Percentiles rank a stretch among this genome's conserved stretches.
These are phyloP conservation scores for Borovskyia barvae DNA, from an alignment of 208 protist species.

Conservation along the genomic window DNA sequence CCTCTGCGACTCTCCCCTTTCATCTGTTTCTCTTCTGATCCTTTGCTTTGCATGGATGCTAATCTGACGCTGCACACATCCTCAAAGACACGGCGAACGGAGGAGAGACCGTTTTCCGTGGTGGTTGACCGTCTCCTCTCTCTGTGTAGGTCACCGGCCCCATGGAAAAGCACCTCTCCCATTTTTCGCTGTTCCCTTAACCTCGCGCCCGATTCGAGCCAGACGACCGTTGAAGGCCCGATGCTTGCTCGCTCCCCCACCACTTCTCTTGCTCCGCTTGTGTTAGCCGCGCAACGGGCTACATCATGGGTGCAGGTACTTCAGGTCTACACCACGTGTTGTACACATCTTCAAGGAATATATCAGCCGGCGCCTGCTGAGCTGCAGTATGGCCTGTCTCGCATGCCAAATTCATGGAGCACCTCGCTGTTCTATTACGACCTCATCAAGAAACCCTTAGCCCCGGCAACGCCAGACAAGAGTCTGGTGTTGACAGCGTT, in stretches of 20 bases:
- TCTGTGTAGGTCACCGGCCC: no score
- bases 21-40: no score
- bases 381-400: conserved; percentile 54
- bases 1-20: no score
- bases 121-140: no score
- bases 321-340: conserved; percentile 40
- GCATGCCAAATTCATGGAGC: conserved; percentile 66
- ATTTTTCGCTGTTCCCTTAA: no score
- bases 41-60: no score
- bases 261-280: conserved; percentile 38
- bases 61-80: no score
- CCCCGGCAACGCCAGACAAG: conserved; percentile 21
- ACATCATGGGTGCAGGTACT: conserved; percentile 73
- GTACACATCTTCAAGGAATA: conserved; percentile 36
- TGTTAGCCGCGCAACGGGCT: conserved; percentile 55
- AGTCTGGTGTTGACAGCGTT: conserved; percentile 48
- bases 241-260: background rate
- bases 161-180: no score
- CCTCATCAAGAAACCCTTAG: conserved; percentile 53
- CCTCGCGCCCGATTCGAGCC: no score
- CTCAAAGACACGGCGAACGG: no score
- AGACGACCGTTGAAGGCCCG: no score
- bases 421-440: conserved; percentile 80
- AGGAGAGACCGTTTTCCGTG: no score
- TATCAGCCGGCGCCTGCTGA: conserved; percentile 63